Percentiles rank a stretch among this genome's conserved stretches.
phyloP scores from a whole-genome alignment of 768 basidiomycete genomes.

The Kwoniella bestiolae region DNA sequence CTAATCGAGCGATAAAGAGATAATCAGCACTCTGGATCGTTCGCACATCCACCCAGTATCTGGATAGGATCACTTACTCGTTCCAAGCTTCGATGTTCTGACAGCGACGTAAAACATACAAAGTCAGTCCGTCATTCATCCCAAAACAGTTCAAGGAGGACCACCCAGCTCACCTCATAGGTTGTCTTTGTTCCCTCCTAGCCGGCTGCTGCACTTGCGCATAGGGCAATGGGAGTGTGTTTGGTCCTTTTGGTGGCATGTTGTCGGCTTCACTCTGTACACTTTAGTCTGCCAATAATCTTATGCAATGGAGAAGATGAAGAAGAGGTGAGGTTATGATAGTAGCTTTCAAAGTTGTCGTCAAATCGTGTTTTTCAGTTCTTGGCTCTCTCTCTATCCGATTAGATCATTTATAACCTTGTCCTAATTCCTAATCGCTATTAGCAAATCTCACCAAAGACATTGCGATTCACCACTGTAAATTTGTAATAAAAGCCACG shows the following conservation, averaged over 20 bases:
- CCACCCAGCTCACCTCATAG: conserved; percentile 49
- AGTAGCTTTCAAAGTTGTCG: too few species aligned
- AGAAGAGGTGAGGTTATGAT: too few species aligned
- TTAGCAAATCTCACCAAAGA: neutral
- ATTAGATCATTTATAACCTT: neutral
- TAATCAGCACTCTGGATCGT: neutral
- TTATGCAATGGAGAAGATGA: too few species aligned
- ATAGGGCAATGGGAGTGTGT: conserved; percentile 53
- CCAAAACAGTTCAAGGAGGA: neutral
- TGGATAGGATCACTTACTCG: conserved; percentile 33
- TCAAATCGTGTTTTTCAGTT: too few species aligned
- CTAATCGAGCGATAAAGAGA: conserved; percentile 20
- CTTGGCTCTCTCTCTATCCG: neutral
- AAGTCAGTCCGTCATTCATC: too few species aligned
- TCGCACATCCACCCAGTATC: too few species aligned
- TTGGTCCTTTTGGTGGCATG: conserved; percentile 38
- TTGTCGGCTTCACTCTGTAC: too few species aligned
- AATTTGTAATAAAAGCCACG: neutral
- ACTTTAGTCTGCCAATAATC: too few species aligned
- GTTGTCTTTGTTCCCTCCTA: conserved; percentile 52
- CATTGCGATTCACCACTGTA: neutral
- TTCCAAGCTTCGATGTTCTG: conserved; percentile 56
- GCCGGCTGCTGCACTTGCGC: conserved; percentile 43
- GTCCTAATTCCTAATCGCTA: neutral
- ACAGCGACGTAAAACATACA: neutral